A percentile compares a stretch with the other conserved stretches of the same genome.
Conservation (phyloP, 2,329 filamentous ascomycete species). For the Venturia pyrina region DNA sequence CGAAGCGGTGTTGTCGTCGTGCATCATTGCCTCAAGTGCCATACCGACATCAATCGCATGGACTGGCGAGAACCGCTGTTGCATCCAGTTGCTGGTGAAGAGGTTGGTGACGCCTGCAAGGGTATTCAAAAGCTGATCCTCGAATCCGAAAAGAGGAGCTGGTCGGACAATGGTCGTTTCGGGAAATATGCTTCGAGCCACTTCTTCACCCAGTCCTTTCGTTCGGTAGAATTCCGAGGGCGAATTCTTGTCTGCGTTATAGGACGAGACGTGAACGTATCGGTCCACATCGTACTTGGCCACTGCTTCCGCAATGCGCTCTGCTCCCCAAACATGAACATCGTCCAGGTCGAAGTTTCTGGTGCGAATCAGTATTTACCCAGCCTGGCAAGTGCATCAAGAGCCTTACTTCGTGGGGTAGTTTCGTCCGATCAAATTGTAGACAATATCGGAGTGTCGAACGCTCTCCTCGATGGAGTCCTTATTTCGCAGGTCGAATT, state of each 20-base stretch:
- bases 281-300: constrained; percentile 98
- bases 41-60: constrained; percentile 86
- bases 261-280: constrained; percentile 92
- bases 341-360: constrained; percentile 92
- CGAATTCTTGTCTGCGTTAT: constrained; percentile 75
- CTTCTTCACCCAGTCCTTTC: constrained; percentile 76
- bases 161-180: constrained; percentile 96
- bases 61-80: constrained; percentile 82
- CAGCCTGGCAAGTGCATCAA: not conserved
- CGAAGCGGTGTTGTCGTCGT: constrained; percentile 80
- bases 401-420: constrained; percentile 84
- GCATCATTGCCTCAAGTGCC: constrained; percentile 80
- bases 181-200: constrained; percentile 81
- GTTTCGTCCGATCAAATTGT: constrained; percentile 88
- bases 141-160: constrained; percentile 87
- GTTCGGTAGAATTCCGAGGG: constrained; percentile 82
- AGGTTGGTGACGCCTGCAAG: constrained; percentile 72
- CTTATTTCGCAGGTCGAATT: constrained; percentile 92
- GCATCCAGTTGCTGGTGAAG: constrained; percentile 86
- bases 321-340: constrained; percentile 84
- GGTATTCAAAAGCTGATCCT: constrained; percentile 82
- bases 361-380: not conserved
- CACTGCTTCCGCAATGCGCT: constrained; percentile 85
- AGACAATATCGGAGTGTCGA: constrained; percentile 92
- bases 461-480: constrained; percentile 94